These are phyloP conservation scores for Tuber umbilicatum DNA, from an alignment of 495 filamentous ascomycete species.

Conservation along the genomic window DNA sequence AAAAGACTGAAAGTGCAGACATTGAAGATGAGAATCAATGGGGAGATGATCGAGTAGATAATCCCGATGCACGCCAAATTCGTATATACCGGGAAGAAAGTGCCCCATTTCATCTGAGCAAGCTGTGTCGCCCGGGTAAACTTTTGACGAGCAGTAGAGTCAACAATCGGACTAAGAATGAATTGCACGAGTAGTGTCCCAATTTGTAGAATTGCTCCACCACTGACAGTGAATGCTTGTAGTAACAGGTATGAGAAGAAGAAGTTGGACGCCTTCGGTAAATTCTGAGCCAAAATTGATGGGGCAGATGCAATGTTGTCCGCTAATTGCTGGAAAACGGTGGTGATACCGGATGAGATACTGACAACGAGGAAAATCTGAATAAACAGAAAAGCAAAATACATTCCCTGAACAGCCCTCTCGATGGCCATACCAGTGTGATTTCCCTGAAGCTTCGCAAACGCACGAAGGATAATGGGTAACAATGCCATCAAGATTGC, in stretches of 20 bases:
- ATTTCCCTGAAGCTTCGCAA: conserved; percentile 68
- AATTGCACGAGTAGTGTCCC: conserved; percentile 71
- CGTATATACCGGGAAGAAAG: conserved; percentile 91
- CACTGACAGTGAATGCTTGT: conserved; percentile 82
- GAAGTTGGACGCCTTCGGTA: conserved; percentile 88
- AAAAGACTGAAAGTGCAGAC: conserved; percentile 89
- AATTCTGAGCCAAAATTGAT: conserved; percentile 66
- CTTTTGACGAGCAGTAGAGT: conserved; percentile 82
- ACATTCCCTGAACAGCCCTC: conserved; percentile 80
- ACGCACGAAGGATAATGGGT: conserved; percentile 66
- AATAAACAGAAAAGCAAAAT: conserved; percentile 90
- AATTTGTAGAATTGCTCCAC: conserved; percentile 83
- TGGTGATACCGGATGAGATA: conserved; percentile 70
- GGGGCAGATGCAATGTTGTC: conserved; percentile 56
- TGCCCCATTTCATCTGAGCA: conserved; percentile 78
- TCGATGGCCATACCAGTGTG: conserved; percentile 77
- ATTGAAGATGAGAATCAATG: conserved; percentile 87
- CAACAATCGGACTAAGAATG: conserved; percentile 65
- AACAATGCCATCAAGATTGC: conserved; percentile 73
- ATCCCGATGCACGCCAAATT: conserved; percentile 90
- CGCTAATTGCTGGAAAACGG: conserved; percentile 58
- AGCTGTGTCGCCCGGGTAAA: conserved; percentile 77
- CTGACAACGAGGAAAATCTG: conserved; percentile 92
- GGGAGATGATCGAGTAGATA: conserved; percentile 85
- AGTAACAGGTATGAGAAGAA: conserved; percentile 98